Base-by-base conservation (phyloP, 352 stramenopile species). In the Saprolegnia diclina region DNA sequence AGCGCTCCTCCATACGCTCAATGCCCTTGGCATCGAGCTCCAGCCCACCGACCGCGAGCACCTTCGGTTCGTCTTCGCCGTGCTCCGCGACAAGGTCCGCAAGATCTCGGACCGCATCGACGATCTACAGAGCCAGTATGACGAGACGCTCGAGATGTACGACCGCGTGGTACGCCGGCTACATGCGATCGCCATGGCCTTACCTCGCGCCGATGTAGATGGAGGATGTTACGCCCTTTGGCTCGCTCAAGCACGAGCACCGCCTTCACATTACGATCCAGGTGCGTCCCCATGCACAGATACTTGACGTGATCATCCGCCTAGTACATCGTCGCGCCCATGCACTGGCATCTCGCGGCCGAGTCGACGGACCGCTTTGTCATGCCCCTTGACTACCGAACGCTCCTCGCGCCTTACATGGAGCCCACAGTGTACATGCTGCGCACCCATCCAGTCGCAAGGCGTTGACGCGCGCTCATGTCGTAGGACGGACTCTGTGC, bases 271-370 rank as follows among this genome's bases (percentile, higher is more conserved):
- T 22, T 18, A 35, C 38, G 14, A 66, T 66, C n/a, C 57, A 66
- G 26, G 57, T 66, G 6, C 10, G 42, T 5, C n/a, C 11, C 35
- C 11, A 0, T 2, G 9, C 11, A 14, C 18, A n/a, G 42, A 10
- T n/a, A n/a, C 42, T 35, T 66, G 13, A 18, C 22, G 22, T 26
- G 35, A 26, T 19, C 13, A 11, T 40, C 14, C 4, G 13, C 14
- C 16, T 64, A 66, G 57, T 66, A 40, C 44, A 66, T 66, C n/a
- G 16, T 66, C 3, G 37, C 53, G 21, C 57, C 57, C 40, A 24
- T 50, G 11, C 42, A n/a, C 42, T 14, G 13, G 42, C 42, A 48
- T 48, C 3, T n/a, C 42, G 13, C 11, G 42, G 13, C 18, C 18
- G 42, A 48, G 42, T 14, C 42, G 42, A n/a, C 42, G 13, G 42